A percentile compares a stretch with the other conserved stretches of the same genome.
Conservation (phyloP, 2,329 filamentous ascomycete genomes). For the Didymella keratinophila region DNA sequence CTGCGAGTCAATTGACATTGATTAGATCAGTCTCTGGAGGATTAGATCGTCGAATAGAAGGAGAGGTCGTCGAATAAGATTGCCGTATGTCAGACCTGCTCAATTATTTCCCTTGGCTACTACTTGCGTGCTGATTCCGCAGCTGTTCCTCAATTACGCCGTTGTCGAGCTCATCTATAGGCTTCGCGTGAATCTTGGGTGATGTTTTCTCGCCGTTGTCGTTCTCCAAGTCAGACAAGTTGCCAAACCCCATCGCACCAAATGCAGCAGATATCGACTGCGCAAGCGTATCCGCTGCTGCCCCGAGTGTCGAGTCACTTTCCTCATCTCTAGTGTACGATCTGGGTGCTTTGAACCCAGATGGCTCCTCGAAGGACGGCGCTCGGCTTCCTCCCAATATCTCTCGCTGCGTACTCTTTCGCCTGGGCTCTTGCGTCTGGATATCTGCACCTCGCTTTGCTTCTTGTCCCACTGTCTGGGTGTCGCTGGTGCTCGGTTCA, state of each 20-base stretch:
- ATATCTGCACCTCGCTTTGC: background rate
- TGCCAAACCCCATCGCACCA: slow-evolving; percentile 45
- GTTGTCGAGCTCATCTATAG: slow-evolving; percentile 39
- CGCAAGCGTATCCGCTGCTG: slow-evolving; percentile 24
- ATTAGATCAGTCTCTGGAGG: too few species aligned
- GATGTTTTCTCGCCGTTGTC: background rate
- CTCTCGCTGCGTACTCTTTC: slow-evolving; percentile 7
- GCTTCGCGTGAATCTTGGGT: slow-evolving; percentile 23
- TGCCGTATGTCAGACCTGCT: background rate
- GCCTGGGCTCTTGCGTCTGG: background rate
- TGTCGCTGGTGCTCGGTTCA: background rate
- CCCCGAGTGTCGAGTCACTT: background rate
- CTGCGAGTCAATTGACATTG: too few species aligned
- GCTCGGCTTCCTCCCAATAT: slow-evolving; percentile 13
- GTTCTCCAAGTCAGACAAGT: background rate
- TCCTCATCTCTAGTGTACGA: slow-evolving; percentile 8
- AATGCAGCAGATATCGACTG: slow-evolving; percentile 41
- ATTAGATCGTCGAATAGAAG: too few species aligned
- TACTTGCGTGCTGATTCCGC: slow-evolving; percentile 29
- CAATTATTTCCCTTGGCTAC: background rate
- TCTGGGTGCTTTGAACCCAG: slow-evolving; percentile 7
- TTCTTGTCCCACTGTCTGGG: background rate
- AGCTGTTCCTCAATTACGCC: slow-evolving; percentile 34
- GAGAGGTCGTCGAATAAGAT: too few species aligned
- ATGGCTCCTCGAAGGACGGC: slow-evolving; percentile 11